Evolutionary conservation across 768 basidiomycete species (phyloP).

Genomic region (Auriscalpium microsporum): DNA sequence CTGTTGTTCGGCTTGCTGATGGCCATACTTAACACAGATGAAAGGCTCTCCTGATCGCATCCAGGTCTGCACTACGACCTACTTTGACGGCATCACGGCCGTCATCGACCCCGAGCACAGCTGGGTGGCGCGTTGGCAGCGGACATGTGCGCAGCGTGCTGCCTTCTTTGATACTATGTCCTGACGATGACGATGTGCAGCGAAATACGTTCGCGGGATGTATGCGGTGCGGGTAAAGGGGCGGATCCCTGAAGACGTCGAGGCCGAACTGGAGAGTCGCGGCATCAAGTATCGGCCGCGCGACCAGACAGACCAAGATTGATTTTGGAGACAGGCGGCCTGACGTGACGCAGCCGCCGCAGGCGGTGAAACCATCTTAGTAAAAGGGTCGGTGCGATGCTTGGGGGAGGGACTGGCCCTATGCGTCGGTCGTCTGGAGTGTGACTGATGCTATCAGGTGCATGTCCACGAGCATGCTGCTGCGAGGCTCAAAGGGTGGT

Average conservation of each 20-base stretch:
- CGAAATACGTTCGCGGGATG: constrained; percentile 84
- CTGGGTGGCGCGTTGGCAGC: constrained; percentile 97
- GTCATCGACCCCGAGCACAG: constrained; percentile 78
- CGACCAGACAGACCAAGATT: constrained; percentile 73
- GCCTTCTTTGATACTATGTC: background rate
- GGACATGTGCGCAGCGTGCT: constrained; percentile 58
- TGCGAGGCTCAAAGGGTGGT: too few relatives aligned
- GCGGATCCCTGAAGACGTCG: constrained; percentile 77
- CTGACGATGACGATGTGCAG: constrained; percentile 32
- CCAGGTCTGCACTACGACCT: constrained; percentile 77
- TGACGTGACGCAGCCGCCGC: background rate
- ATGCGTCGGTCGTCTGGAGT: too few relatives aligned
- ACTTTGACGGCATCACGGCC: constrained; percentile 89
- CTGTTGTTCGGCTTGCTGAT: background rate
- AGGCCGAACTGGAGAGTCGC: constrained; percentile 66
- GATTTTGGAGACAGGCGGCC: background rate
- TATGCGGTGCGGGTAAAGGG: constrained; percentile 90
- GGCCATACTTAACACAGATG: constrained; percentile 45
- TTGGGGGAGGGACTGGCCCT: too few relatives aligned
- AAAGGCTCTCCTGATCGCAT: constrained; percentile 82
- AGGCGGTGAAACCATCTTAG: too few relatives aligned
- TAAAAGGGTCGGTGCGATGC: too few relatives aligned
- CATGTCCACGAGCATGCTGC: too few relatives aligned
- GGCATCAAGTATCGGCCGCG: constrained; percentile 81
- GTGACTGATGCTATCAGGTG: too few relatives aligned